phyloP scores from a whole-genome alignment of 441 rosid species.

The Breynia disticha region DNA sequence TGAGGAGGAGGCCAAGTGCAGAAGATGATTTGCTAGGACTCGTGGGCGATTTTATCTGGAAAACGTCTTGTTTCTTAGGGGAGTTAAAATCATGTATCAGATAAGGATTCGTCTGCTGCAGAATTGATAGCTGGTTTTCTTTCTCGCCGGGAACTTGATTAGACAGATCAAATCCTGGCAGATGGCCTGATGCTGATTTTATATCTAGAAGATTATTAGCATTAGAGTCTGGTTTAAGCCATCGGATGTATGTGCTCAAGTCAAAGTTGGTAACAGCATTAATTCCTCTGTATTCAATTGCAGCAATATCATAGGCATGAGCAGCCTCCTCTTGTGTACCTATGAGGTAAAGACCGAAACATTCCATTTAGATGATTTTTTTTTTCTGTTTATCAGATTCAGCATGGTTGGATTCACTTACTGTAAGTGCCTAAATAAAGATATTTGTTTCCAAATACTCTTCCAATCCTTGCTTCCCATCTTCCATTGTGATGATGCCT shows the following conservation, averaged over 20 bases:
- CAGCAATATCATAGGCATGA: conserved; percentile 64
- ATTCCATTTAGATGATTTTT: not conserved
- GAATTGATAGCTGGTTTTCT: conserved; percentile 11
- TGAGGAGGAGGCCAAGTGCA: conserved; percentile 46
- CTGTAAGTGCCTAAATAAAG: conserved; percentile 64
- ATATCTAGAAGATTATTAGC: conserved; percentile 12
- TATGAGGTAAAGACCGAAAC: conserved; percentile 1
- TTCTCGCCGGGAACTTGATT: conserved; percentile 14
- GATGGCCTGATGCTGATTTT: conserved; percentile 7
- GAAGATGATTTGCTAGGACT: conserved; percentile 28
- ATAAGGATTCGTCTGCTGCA: conserved; percentile 17
- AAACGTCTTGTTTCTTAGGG: conserved; percentile 7
- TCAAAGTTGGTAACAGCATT: conserved; percentile 55
- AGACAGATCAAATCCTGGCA: conserved; percentile 7
- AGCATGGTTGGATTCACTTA: conserved; percentile 13
- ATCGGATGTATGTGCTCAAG: conserved; percentile 35
- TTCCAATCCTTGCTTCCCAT: conserved; percentile 73
- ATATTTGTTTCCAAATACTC: conserved; percentile 67
- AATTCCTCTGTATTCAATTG: conserved; percentile 63
- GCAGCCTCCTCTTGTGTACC: conserved; percentile 84
- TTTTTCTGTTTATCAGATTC: no score
- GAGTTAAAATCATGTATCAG: conserved; percentile 2
- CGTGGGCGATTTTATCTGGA: conserved; percentile 8
- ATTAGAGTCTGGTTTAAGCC: conserved; percentile 30
- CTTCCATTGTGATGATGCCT: conserved; percentile 74